These are phyloP conservation scores for Casuarina glauca DNA, from an alignment of 306 rosid species.

Conservation along the genomic window DNA sequence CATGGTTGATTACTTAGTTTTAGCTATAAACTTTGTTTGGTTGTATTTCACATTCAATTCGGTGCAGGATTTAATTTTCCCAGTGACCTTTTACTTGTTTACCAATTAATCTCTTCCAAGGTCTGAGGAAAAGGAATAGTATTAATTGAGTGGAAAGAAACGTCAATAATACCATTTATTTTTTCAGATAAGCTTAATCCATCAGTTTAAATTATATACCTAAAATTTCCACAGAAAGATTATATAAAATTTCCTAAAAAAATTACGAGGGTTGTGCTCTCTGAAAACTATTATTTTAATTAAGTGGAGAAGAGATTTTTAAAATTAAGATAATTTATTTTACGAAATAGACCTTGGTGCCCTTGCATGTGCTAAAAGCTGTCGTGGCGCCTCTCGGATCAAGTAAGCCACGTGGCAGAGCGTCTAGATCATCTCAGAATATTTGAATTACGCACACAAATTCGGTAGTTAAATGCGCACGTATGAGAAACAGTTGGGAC, in stretches of 20 bases:
- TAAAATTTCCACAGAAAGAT: no score
- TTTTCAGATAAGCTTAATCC: neutral
- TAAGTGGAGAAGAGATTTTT: no score
- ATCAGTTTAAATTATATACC: neutral
- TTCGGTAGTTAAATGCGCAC: neutral
- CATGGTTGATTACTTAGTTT: neutral
- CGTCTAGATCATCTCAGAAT: slow-evolving; percentile 26
- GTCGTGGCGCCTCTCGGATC: slow-evolving; percentile 27
- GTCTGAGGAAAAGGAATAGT: neutral
- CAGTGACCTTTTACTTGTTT: neutral
- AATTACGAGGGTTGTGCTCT: no score
- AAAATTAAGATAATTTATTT: no score
- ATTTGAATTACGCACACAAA: neutral
- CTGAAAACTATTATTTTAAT: no score
- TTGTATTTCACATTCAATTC: slow-evolving; percentile 1
- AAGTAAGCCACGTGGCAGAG: slow-evolving; percentile 24
- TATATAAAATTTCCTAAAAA: no score
- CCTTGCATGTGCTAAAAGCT: slow-evolving; percentile 14
- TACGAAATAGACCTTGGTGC: no score
- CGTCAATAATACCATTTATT: neutral
- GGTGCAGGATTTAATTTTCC: neutral
- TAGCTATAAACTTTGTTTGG: neutral
- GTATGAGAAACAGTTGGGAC: neutral
- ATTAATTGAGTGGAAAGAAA: neutral
- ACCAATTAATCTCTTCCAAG: no score